Conservation (phyloP, 108 stramenopile genomes). For the Skeletonema grethae region DNA sequence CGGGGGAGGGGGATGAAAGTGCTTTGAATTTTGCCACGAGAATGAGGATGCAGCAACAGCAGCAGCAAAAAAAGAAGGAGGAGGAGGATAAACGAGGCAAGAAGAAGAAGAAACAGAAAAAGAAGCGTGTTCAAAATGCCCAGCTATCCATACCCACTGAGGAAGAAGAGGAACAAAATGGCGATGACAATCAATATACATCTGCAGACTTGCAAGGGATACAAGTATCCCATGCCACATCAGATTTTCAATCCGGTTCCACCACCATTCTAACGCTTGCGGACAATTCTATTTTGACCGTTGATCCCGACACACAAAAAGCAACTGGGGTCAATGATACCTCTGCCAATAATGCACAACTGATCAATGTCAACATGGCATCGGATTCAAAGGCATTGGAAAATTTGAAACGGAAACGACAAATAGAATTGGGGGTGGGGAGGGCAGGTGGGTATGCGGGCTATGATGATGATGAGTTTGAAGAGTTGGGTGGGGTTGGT, state of each 20-base stretch:
- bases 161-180: constrained; percentile 15
- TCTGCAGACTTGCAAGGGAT: constrained; percentile 71
- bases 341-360: constrained; percentile 1
- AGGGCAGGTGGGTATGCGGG: constrained; percentile 90
- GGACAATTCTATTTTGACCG: constrained; percentile 59
- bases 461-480: constrained; percentile 92
- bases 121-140: background rate
- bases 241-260: constrained; percentile 59
- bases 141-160: constrained; percentile 19
- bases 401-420: constrained; percentile 72
- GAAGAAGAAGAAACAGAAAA: constrained; percentile 26
- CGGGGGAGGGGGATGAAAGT: constrained; percentile 23
- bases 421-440: constrained; percentile 78
- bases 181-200: constrained; percentile 47
- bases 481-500: constrained; percentile 75
- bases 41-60: constrained; percentile 35
- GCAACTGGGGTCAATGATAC: constrained; percentile 42
- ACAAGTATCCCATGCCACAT: constrained; percentile 60
- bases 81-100: too few species aligned
- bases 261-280: constrained; percentile 78
- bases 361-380: constrained; percentile 42
- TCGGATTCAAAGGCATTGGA: constrained; percentile 60
- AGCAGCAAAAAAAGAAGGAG: too few species aligned
- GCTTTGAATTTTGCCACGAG: constrained; percentile 66
- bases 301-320: constrained; percentile 33